These are phyloP conservation scores for Termitomyces sp. DNA, from an alignment of 1,284 basidiomycete species.

Conservation along the genomic window DNA sequence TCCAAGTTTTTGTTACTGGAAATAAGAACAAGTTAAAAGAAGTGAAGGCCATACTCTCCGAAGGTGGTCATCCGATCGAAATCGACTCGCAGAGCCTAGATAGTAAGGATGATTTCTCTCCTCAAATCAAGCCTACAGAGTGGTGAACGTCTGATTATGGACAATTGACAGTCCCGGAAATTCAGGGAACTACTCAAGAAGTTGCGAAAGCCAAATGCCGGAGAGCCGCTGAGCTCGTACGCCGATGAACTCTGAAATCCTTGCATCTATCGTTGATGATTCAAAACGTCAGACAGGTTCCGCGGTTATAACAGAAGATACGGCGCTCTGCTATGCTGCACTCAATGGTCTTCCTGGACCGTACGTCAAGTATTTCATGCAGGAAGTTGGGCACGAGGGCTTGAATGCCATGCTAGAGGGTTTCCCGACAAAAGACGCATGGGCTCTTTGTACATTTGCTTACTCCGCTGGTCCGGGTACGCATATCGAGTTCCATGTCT, in stretches of 20 bases:
- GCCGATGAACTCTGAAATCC: slow-evolving; percentile 13
- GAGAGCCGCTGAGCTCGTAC: slow-evolving; percentile 76
- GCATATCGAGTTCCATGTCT: neutral
- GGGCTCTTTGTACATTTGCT: slow-evolving; percentile 94
- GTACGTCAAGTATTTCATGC: slow-evolving; percentile 93
- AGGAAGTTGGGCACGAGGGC: slow-evolving; percentile 79
- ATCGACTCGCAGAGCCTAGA: slow-evolving; percentile 68
- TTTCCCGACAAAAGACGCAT: slow-evolving; percentile 78
- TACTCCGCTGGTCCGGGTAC: slow-evolving; percentile 80
- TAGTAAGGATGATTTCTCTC: slow-evolving; percentile 40
- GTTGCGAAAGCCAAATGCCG: slow-evolving; percentile 87
- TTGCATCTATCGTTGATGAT: neutral
- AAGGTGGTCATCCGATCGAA: slow-evolving; percentile 51
- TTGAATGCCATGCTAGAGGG: slow-evolving; percentile 85
- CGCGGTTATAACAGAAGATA: slow-evolving; percentile 96
- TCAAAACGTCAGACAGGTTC: slow-evolving; percentile 53
- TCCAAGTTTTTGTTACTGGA: slow-evolving; percentile 87
- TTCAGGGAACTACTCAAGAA: slow-evolving; percentile 91
- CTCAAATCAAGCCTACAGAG: neutral
- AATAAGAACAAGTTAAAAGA: slow-evolving; percentile 93
- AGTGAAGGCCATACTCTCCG: slow-evolving; percentile 73
- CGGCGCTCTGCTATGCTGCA: slow-evolving; percentile 88
- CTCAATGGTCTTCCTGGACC: slow-evolving; percentile 90
- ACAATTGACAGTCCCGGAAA: slow-evolving; percentile 70
- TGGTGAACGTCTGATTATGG: neutral